These are phyloP conservation scores for Oldenlandia corymbosa DNA, from an alignment of 257 asterid genomes.

Conservation along the genomic window DNA sequence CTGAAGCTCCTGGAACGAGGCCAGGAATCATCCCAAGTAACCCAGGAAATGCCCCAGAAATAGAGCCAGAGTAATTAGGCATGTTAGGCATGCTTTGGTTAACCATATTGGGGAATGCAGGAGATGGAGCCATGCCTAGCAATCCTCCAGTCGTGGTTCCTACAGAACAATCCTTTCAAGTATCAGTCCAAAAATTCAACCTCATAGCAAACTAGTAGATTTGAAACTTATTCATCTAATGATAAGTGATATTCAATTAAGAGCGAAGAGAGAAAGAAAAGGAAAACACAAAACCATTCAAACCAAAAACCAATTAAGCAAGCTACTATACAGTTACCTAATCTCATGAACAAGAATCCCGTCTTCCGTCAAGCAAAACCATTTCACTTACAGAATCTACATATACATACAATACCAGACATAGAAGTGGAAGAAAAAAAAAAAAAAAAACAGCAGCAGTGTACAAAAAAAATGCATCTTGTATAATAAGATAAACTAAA, in stretches of 20 bases:
- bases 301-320: background rate
- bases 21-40: conserved; percentile 97
- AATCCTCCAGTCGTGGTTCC: conserved; percentile 84
- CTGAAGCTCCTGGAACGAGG: conserved; percentile 78
- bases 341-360: background rate
- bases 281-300: background rate
- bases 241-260: background rate
- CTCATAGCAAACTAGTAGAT: background rate
- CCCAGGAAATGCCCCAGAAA: conserved; percentile 90
- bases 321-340: background rate
- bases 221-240: background rate
- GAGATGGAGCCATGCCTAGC: conserved; percentile 67
- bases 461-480: background rate
- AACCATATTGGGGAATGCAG: conserved; percentile 69
- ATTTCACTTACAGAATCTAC: too few relatives aligned
- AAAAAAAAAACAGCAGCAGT: background rate
- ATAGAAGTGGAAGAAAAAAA: background rate
- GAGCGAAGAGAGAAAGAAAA: background rate
- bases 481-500: background rate
- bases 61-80: conserved; percentile 95
- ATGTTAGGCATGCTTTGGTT: conserved; percentile 99
- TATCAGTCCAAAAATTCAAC: background rate
- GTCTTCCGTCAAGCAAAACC: background rate
- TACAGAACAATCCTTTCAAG: conserved; percentile 26
- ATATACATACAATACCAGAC: background rate